Evolutionary conservation across 1,284 basidiomycete species (phyloP).

Genomic region (Leccinum solheimii): DNA sequence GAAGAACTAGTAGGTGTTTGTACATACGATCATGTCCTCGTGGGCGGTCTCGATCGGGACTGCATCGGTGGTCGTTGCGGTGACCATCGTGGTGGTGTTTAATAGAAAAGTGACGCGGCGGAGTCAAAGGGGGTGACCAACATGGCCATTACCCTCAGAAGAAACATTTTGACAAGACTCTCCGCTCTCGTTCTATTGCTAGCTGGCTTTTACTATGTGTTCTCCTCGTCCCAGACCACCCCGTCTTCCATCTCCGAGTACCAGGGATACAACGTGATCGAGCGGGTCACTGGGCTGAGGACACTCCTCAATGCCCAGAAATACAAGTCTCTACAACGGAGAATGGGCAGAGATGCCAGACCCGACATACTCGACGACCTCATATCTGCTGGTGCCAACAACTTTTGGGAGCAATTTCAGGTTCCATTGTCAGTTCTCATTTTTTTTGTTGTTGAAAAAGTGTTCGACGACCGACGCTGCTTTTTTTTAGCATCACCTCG

Average conservation of each 20-base stretch:
- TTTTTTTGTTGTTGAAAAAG: background rate
- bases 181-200: constrained; percentile 22
- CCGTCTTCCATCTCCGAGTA: constrained; percentile 25
- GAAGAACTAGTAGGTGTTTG: background rate
- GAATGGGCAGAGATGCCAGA: constrained; percentile 81
- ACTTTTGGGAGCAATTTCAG: constrained; percentile 92
- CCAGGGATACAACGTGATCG: constrained; percentile 66
- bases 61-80: constrained; percentile 59
- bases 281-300: constrained; percentile 79
- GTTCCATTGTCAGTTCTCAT: constrained; percentile 71
- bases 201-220: constrained; percentile 14
- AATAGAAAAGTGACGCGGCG: background rate
- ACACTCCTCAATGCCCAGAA: constrained; percentile 78
- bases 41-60: constrained; percentile 88
- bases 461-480: background rate
- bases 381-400: constrained; percentile 72
- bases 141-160: constrained; percentile 28
- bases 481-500: constrained; percentile 61
- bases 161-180: constrained; percentile 22
- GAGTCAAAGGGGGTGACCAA: background rate
- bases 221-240: constrained; percentile 13
- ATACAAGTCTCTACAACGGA: constrained; percentile 82
- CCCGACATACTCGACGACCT: constrained; percentile 78
- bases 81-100: constrained; percentile 13
- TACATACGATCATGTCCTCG: constrained; percentile 91